Evolutionary conservation across 2,329 filamentous ascomycete genomes (phyloP).

Genomic region (Sclerotinia minor): DNA sequence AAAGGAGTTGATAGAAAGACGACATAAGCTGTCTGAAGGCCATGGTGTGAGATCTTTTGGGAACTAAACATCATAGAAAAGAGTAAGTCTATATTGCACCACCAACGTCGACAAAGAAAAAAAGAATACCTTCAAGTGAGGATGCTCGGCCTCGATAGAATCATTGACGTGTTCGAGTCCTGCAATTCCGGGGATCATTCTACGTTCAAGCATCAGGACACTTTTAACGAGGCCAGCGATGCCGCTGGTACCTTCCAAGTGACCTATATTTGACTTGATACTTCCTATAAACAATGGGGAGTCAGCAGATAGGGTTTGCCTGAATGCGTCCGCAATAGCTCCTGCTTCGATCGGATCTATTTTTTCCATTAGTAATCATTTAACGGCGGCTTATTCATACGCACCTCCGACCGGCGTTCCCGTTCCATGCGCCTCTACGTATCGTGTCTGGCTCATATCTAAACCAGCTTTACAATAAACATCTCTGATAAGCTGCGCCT

Average conservation of each 20-base stretch:
- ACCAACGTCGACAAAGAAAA: constrained; percentile 25
- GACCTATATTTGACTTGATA: constrained; percentile 38
- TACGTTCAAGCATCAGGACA: constrained; percentile 35
- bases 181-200: constrained; percentile 36
- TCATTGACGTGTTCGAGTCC: constrained; percentile 42
- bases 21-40: constrained; percentile 22
- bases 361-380: background rate
- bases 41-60: constrained; percentile 18
- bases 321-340: constrained; percentile 15
- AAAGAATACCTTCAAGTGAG: constrained; percentile 9
- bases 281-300: constrained; percentile 28
- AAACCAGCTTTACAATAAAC: constrained; percentile 49
- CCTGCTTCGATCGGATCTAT: constrained; percentile 13
- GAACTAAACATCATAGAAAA: constrained; percentile 36
- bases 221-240: constrained; percentile 39
- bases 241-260: constrained; percentile 37
- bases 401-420: constrained; percentile 34
- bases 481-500: constrained; percentile 47
- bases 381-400: background rate
- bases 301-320: constrained; percentile 21
- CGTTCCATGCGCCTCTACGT: constrained; percentile 51
- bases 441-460: constrained; percentile 43
- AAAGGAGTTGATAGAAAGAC: constrained; percentile 34
- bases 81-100: constrained; percentile 21
- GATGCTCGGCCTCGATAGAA: constrained; percentile 32